A percentile compares a stretch with the other conserved stretches of the same genome.
Evolutionary conservation across 306 rosid genomes (phyloP).

Genomic region (Cyamopsis tetragonoloba): DNA sequence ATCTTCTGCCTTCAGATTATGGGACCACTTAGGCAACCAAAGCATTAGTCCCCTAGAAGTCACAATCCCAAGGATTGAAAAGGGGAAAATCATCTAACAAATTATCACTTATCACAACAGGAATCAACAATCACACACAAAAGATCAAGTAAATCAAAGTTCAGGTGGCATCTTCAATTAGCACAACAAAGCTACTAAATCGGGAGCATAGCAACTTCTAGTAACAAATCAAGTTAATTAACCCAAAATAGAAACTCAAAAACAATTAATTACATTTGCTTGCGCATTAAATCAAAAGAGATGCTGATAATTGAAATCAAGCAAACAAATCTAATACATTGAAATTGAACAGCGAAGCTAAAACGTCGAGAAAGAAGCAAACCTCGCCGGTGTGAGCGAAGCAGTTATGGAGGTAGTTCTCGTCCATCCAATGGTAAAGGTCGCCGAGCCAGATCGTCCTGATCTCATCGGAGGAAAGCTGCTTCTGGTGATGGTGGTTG

Average conservation of each 20-base stretch:
- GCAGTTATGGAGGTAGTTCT: conserved; percentile 66
- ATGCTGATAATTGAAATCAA: not conserved
- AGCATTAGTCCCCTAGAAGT: not conserved
- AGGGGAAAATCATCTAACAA: not conserved
- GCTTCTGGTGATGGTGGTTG: conserved; percentile 26
- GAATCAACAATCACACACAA: not conserved
- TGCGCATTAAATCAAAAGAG: not conserved
- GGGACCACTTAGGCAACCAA: conserved; percentile 26
- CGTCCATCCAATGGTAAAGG: conserved; percentile 94
- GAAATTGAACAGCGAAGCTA: not conserved
- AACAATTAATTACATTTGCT: not conserved
- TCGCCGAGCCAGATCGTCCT: conserved; percentile 93
- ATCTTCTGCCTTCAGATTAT: not conserved
- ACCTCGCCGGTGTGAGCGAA: conserved; percentile 87
- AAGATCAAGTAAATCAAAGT: conserved; percentile 5
- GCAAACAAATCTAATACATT: conserved; percentile 10
- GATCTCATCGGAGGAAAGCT: conserved; percentile 66
- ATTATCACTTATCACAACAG: not conserved
- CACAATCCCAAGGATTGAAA: conserved; percentile 3
- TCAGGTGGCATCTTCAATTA: not conserved
- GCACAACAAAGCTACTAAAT: not conserved
- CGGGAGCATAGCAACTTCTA: not conserved
- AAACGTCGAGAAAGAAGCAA: not conserved
- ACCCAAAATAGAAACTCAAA: not conserved
- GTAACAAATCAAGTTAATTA: conserved; percentile 4